These are phyloP conservation scores for Aspergillus japonicus DNA, from an alignment of 2,329 filamentous ascomycete genomes.

Conservation along the genomic window DNA sequence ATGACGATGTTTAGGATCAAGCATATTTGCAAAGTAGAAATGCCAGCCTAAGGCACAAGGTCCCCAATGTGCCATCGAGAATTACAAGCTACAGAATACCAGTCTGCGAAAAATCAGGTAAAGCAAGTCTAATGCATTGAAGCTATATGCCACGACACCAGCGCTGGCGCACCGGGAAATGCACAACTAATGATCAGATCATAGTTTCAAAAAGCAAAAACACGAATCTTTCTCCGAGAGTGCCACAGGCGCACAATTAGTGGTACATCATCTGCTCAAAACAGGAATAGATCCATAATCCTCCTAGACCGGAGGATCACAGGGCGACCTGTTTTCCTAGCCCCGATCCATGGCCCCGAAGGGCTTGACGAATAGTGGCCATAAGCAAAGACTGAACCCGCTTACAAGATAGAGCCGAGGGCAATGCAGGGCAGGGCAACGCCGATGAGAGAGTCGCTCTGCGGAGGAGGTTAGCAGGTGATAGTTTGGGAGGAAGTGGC, in stretches of 20 bases:
- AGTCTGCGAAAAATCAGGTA: background rate
- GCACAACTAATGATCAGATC: conserved; percentile 1
- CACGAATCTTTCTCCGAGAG: conserved; percentile 30
- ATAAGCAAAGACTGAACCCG: background rate
- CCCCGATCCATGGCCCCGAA: conserved; percentile 9
- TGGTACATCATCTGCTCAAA: conserved; percentile 28
- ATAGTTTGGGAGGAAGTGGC: accelerated
- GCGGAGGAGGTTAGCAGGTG: conserved; percentile 5
- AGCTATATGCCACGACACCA: conserved; percentile 16
- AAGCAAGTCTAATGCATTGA: conserved; percentile 20
- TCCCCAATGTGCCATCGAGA: too few species aligned
- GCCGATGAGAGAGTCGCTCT: conserved; percentile 37
- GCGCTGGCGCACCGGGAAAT: conserved; percentile 16
- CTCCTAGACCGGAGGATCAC: conserved; percentile 10
- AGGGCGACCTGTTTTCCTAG: conserved; percentile 15
- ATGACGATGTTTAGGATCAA: too few species aligned
- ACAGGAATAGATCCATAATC: conserved; percentile 22
- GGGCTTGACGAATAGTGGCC: background rate
- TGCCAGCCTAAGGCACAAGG: too few species aligned
- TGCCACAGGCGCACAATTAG: conserved; percentile 30
- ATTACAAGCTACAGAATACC: background rate
- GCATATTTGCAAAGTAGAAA: too few species aligned
- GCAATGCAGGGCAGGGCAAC: conserved; percentile 40
- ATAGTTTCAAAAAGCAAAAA: conserved; percentile 18
- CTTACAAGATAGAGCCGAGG: conserved; percentile 41